Conservation (phyloP, 129 eudicot species). For the Gnaphalium uliginosum region DNA sequence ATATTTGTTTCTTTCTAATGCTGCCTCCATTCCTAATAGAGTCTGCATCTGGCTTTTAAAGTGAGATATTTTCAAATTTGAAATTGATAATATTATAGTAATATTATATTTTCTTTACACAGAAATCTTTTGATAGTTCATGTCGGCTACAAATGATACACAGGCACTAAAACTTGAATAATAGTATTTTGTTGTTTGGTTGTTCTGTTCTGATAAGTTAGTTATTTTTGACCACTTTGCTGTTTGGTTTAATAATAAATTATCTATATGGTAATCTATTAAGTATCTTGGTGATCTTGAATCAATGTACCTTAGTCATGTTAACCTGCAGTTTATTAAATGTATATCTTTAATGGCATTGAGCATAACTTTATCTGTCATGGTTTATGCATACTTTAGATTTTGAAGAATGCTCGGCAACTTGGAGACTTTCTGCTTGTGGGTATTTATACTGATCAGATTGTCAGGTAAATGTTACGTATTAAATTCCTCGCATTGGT, state of each 20-base stretch:
- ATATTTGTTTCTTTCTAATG: not conserved
- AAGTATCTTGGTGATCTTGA: not conserved
- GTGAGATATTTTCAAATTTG: too few relatives aligned
- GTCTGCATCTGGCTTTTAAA: too few relatives aligned
- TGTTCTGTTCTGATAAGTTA: too few relatives aligned
- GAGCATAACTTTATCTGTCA: not conserved
- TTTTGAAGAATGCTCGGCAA: conserved; percentile 40
- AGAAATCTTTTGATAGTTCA: too few relatives aligned
- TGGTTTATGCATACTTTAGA: conserved; percentile 30
- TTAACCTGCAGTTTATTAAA: not conserved
- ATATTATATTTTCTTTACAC: too few relatives aligned
- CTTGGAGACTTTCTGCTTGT: conserved; percentile 42
- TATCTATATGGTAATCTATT: not conserved
- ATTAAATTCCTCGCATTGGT: not conserved
- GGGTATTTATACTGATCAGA: conserved; percentile 37
- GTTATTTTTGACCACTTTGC: not conserved
- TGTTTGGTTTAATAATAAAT: not conserved
- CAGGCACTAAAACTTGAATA: too few relatives aligned
- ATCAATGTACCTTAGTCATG: not conserved
- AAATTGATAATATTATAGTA: too few relatives aligned
- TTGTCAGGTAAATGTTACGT: conserved; percentile 58
- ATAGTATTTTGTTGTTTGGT: too few relatives aligned
- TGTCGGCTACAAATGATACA: too few relatives aligned
- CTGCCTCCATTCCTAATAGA: not conserved
- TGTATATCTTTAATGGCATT: not conserved